Evolutionary conservation across 2,329 filamentous ascomycete species (phyloP).

Genomic region (Cercospora canescens): DNA sequence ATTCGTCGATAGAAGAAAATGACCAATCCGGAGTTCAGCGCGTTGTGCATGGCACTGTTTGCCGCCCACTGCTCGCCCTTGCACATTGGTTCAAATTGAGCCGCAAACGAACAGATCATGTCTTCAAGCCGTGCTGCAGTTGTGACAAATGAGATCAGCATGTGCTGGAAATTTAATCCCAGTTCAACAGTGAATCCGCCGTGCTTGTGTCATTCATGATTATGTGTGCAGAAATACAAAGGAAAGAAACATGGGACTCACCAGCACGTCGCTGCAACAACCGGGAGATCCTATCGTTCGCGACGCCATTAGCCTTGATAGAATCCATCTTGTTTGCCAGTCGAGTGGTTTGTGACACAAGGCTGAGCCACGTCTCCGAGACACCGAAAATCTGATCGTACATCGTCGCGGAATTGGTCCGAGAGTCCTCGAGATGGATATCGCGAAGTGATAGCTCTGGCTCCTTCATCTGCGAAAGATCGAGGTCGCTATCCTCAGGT

Average conservation of each 20-base stretch:
- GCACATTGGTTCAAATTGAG: slow-evolving; percentile 1
- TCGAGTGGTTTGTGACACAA: slow-evolving; percentile 47
- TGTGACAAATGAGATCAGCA: neutral
- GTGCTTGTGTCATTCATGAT: neutral
- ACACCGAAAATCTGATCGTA: slow-evolving; percentile 47
- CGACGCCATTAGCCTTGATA: neutral
- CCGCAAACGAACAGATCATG: slow-evolving; percentile 14
- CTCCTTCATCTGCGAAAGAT: slow-evolving; percentile 43
- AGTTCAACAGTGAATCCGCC: neutral
- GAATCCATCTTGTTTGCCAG: slow-evolving; percentile 35
- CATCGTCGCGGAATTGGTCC: slow-evolving; percentile 37
- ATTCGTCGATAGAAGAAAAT: slow-evolving; percentile 47
- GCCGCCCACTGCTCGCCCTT: neutral
- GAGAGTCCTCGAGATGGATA: slow-evolving; percentile 43
- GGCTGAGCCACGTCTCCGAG: slow-evolving; percentile 46
- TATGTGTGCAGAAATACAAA: neutral
- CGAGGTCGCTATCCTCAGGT: slow-evolving; percentile 40
- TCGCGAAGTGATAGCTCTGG: slow-evolving; percentile 35
- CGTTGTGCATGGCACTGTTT: slow-evolving; percentile 39
- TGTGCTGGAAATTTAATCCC: neutral
- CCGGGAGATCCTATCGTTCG: neutral
- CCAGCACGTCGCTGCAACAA: slow-evolving; percentile 5
- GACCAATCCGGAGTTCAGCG: slow-evolving; percentile 42
- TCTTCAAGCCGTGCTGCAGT: slow-evolving; percentile 9
- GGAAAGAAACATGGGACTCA: neutral